Conservation (phyloP, 2,329 filamentous ascomycete species). For the Diaporthe destruens region DNA sequence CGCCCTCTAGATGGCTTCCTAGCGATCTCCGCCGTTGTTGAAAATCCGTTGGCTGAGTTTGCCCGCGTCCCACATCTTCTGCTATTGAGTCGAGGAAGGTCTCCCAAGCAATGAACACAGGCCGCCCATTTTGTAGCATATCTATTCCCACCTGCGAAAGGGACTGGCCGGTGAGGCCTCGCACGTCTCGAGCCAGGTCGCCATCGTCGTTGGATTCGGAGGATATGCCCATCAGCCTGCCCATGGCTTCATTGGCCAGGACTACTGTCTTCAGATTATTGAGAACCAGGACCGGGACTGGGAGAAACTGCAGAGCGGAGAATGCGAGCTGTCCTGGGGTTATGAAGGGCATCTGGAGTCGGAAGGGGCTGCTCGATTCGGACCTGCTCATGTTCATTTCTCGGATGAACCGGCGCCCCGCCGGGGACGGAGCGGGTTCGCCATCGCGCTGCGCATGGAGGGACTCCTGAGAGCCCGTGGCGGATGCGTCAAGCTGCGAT, state of each 20-base stretch:
- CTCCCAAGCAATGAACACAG: slow-evolving; percentile 71
- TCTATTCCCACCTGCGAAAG: slow-evolving; percentile 80
- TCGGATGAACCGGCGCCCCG: slow-evolving; percentile 41
- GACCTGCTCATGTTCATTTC: slow-evolving; percentile 37
- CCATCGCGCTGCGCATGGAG: neutral
- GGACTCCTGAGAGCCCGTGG: slow-evolving; percentile 2
- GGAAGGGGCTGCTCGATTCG: slow-evolving; percentile 50
- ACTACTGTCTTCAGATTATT: slow-evolving; percentile 77
- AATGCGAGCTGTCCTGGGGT: slow-evolving; percentile 71
- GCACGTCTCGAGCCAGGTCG: slow-evolving; percentile 61
- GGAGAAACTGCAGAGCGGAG: slow-evolving; percentile 79
- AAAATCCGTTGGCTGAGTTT: neutral
- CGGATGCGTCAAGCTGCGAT: neutral
- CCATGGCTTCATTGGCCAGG: slow-evolving; percentile 82
- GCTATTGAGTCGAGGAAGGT: slow-evolving; percentile 68
- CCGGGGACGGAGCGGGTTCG: slow-evolving; percentile 11
- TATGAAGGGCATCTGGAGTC: slow-evolving; percentile 58
- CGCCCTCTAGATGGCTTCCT: neutral
- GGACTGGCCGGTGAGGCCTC: slow-evolving; percentile 73
- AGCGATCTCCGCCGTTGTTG: slow-evolving; percentile 42
- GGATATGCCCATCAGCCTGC: slow-evolving; percentile 73
- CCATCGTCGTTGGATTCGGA: slow-evolving; percentile 54
- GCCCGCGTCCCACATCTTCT: slow-evolving; percentile 53
- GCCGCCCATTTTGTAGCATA: slow-evolving; percentile 75
- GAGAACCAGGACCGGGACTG: slow-evolving; percentile 77